phyloP scores from a whole-genome alignment of 305 asterid genomes.

The Fraxinus angustifolia region DNA sequence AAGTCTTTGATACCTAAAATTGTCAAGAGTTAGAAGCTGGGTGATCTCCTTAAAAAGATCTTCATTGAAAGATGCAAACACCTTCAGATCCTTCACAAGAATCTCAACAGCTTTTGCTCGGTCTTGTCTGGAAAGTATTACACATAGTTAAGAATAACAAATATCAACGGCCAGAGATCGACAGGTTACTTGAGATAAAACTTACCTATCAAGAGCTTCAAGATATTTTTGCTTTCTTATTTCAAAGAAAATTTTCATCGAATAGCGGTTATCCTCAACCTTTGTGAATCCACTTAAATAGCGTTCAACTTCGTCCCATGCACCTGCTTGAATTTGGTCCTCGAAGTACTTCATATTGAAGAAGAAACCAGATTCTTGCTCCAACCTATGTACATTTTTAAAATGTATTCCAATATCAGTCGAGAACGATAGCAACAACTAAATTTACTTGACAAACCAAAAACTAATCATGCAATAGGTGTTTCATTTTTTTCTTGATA shows the following conservation, averaged over 20 bases:
- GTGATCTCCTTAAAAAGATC: slow-evolving; percentile 94
- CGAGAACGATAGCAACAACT: slow-evolving; percentile 13
- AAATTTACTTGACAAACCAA: slow-evolving; percentile 11
- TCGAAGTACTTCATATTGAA: slow-evolving; percentile 94
- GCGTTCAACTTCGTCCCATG: slow-evolving; percentile 91
- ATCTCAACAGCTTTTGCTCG: slow-evolving; percentile 90
- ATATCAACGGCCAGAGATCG: not conserved
- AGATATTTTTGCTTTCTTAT: slow-evolving; percentile 96
- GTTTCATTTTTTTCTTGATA: not conserved
- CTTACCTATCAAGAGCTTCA: slow-evolving; percentile 94
- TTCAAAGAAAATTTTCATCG: slow-evolving; percentile 96
- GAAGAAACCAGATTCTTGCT: slow-evolving; percentile 92
- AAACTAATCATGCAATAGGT: slow-evolving; percentile 5
- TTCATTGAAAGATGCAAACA: slow-evolving; percentile 84
- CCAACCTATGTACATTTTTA: slow-evolving; percentile 47
- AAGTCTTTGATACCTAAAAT: slow-evolving; percentile 67
- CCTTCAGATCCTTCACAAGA: slow-evolving; percentile 90
- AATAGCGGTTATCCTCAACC: slow-evolving; percentile 94
- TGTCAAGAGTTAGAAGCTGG: slow-evolving; percentile 85
- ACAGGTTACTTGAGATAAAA: slow-evolving; percentile 15
- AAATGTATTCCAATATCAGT: not conserved
- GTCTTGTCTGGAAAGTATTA: slow-evolving; percentile 58
- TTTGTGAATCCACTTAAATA: slow-evolving; percentile 89
- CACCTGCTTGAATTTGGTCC: slow-evolving; percentile 91
- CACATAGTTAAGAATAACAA: slow-evolving; percentile 4